Evolutionary conservation across 495 filamentous ascomycete genomes (phyloP), one percentile per base, ranked within the genome.

Genomic region (Penicillium chermesinum): DNA sequence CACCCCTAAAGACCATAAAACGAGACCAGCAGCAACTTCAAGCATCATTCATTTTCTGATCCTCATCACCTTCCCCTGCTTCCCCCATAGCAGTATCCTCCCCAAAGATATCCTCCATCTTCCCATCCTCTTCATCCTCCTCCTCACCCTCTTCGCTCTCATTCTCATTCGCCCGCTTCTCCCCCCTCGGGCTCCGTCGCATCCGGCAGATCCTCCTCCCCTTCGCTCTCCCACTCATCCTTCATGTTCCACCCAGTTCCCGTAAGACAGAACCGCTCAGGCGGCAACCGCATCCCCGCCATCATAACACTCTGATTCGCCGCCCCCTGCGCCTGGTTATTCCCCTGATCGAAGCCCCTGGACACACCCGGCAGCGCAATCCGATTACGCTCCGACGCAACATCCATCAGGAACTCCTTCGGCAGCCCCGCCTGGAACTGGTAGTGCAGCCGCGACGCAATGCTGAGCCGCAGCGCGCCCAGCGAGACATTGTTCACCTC

Each of bases 261-360:
- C 20, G 85, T 94, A 44, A 96, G 72, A 53, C 91, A 91, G 62
- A 95, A 97, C 61, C 88, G 75, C 80, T 98, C 93, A 46, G 85
- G 85, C 32, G 93, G 93, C 54, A 98, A 67, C 37, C 89, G 74
- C 47, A 93, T 80, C 12, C 93, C 93, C 69, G 80, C 72, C 63
- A 75, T 71, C 22, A 67, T 44, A 54, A 73, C 48, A 45, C 62
- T 64, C 48, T 70, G 67, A 37, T 64, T 61, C 25, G 60, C 58
- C 2, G 43, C 44, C 18, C n/a, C 30, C 42, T 13, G 51, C 42
- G 5, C 47, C 42, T 13, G 52, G 42, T n/a, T 16, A 19, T 3
- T 54, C 52, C 7, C 50, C 54, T n/a, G 49, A 46, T 75, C 72
- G 45, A 64, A 89, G 52, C 91, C 90, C 46, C 81, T 79, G 34